Evolutionary conservation across 768 basidiomycete species (phyloP).

Genomic region (Goffeauzyma gilvescens): DNA sequence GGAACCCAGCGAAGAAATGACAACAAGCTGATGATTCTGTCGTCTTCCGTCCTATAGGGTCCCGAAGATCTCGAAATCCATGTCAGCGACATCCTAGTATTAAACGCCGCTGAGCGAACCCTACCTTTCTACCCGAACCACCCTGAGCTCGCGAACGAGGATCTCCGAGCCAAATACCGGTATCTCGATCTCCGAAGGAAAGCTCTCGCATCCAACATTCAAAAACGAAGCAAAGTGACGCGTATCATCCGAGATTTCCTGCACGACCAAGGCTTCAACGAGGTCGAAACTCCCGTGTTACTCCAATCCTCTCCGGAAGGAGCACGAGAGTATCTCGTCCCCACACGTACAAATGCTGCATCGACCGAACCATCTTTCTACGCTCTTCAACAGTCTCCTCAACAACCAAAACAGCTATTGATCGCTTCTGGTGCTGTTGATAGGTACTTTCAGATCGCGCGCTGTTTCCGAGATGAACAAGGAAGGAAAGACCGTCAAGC

Average conservation of each 20-base stretch:
- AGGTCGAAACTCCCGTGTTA: conserved; percentile 82
- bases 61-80: conserved; percentile 66
- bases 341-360: conserved; percentile 38
- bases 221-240: conserved; percentile 62
- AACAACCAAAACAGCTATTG: conserved; percentile 85
- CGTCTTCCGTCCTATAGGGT: conserved; percentile 36
- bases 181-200: conserved; percentile 72
- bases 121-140: conserved; percentile 78
- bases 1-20: conserved; percentile 41
- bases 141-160: conserved; percentile 61
- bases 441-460: conserved; percentile 78
- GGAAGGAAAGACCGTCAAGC: conserved; percentile 88
- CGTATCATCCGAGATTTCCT: conserved; percentile 55
- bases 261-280: conserved; percentile 61
- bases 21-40: conserved; percentile 37
- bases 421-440: conserved; percentile 78
- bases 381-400: conserved; percentile 81
- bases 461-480: conserved; percentile 89
- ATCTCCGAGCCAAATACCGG: conserved; percentile 63
- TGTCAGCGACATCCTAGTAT: conserved; percentile 47
- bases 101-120: conserved; percentile 53
- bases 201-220: conserved; percentile 55
- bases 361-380: conserved; percentile 41
- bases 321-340: conserved; percentile 81
- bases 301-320: conserved; percentile 86